These are phyloP conservation scores for Diaporthe australafricana DNA, from an alignment of 2,329 filamentous ascomycete genomes.

Conservation along the genomic window DNA sequence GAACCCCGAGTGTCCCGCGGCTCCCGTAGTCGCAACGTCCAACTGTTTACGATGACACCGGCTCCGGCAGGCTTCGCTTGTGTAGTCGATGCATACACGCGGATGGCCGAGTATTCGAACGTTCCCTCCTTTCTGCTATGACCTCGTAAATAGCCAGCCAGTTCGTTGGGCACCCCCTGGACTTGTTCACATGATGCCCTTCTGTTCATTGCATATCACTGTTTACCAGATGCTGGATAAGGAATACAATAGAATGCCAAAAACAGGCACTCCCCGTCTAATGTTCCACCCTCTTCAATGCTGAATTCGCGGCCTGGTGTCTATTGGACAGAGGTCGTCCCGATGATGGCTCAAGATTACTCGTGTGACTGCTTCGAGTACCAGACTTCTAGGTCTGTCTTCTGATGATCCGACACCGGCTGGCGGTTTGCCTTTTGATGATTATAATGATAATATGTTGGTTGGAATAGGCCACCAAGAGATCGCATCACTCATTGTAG, in stretches of 20 bases:
- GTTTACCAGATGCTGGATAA: conserved; percentile 23
- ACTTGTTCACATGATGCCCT: background rate
- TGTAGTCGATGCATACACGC: background rate
- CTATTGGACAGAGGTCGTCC: background rate
- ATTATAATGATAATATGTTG: conserved; percentile 21
- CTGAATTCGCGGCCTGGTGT: background rate
- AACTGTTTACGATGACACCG: background rate
- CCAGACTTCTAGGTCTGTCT: background rate
- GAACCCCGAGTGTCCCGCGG: no score
- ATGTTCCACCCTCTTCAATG: background rate
- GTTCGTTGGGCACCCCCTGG: background rate
- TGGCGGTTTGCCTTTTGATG: conserved; percentile 3
- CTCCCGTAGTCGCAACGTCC: background rate
- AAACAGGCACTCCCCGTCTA: background rate
- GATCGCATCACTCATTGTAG: conserved; percentile 77
- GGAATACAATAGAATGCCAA: background rate
- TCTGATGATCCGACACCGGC: background rate
- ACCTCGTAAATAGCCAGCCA: conserved; percentile 15
- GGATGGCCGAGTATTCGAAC: background rate
- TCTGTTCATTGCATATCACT: conserved; percentile 12
- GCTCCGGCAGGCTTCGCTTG: background rate
- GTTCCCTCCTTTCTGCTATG: background rate
- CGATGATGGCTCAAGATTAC: background rate
- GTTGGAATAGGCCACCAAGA: background rate
- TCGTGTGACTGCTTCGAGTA: background rate